These are phyloP conservation scores for Orbilia oligospora DNA, from an alignment of 2,329 filamentous ascomycete species.

Conservation along the genomic window DNA sequence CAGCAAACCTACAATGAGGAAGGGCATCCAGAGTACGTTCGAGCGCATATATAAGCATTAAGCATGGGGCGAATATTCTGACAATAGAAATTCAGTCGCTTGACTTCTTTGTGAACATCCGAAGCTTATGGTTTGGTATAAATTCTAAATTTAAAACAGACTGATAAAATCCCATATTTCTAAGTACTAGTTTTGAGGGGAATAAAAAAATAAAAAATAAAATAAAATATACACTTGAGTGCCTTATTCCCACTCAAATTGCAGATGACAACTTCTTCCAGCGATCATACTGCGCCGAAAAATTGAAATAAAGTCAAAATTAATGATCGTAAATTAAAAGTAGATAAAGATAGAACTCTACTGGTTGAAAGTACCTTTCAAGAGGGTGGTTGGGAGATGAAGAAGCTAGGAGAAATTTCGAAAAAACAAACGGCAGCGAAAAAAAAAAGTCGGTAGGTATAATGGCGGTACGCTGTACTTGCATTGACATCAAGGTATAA, in stretches of 20 bases:
- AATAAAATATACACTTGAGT: conserved; percentile 8
- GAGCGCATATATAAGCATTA: no score
- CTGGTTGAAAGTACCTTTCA: neutral
- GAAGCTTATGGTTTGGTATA: neutral
- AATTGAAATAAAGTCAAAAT: neutral
- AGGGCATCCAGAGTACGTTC: no score
- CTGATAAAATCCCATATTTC: conserved; percentile 3
- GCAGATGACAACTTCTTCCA: neutral
- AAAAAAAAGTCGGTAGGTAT: conserved; percentile 20
- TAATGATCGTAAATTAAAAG: conserved; percentile 25
- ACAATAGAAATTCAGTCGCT: neutral
- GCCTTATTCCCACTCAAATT: neutral
- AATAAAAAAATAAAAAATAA: no score
- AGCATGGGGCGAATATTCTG: no score
- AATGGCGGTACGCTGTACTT: conserved; percentile 31
- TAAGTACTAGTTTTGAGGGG: neutral
- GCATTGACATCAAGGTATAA: conserved; percentile 34
- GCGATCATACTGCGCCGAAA: neutral
- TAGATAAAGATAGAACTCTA: conserved; percentile 14
- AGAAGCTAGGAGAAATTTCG: neutral
- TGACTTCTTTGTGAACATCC: neutral
- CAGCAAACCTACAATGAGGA: neutral
- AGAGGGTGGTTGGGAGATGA: neutral
- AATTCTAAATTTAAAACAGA: neutral
- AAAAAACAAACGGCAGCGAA: neutral